phyloP scores from a whole-genome alignment of 2,329 filamentous ascomycete genomes.

The Emergomyces pasteurianus region DNA sequence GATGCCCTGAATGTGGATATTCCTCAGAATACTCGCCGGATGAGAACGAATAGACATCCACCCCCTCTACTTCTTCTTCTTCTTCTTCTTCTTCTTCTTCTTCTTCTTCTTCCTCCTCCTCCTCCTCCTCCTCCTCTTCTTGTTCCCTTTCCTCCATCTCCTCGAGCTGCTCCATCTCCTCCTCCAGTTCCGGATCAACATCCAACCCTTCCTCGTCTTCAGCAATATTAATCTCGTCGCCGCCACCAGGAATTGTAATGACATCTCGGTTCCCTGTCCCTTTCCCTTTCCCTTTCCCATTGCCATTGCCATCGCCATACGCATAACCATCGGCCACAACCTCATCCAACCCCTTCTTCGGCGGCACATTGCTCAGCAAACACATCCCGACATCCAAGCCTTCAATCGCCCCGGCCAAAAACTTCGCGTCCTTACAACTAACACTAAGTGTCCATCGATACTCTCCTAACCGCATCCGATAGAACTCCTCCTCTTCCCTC shows the following conservation, averaged over 20 bases:
- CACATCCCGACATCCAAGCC: conserved; percentile 63
- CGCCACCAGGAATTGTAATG: neutral
- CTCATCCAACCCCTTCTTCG: conserved; percentile 52
- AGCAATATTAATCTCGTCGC: neutral
- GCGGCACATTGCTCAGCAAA: conserved; percentile 55
- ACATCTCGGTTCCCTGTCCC: neutral
- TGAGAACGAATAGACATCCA: neutral
- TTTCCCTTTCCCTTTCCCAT: too few relatives aligned
- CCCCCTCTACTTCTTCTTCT: neutral
- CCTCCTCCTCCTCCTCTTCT: neutral
- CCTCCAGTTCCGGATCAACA: neutral
- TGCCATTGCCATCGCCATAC: neutral
- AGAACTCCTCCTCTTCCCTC: conserved; percentile 84
- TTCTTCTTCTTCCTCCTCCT: neutral
- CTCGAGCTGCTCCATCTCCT: neutral
- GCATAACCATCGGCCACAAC: conserved; percentile 20
- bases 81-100: neutral
- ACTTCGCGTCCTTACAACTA: conserved; percentile 56
- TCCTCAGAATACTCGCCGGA: neutral
- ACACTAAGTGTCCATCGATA: conserved; percentile 92
- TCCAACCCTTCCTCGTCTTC: neutral
- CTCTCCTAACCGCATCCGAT: conserved; percentile 70
- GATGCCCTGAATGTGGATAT: neutral
- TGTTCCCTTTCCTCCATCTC: neutral
- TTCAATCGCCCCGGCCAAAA: conserved; percentile 55